Evolutionary conservation across 78 protist species (phyloP), one percentile per base, ranked within the genome.

Genomic region (Dictyostelium purpureum): DNA sequence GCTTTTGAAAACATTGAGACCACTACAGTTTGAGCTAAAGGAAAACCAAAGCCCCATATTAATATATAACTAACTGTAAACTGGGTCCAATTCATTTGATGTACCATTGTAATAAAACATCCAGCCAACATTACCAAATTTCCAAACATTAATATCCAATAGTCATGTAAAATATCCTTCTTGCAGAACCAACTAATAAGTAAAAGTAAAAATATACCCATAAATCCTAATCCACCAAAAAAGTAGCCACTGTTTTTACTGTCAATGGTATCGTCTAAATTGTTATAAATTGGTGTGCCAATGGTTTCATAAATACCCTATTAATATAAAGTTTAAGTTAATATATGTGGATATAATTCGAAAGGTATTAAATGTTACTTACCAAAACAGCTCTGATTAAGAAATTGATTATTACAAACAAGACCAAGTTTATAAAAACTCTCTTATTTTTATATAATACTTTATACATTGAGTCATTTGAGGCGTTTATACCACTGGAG

Each of bases 1-100:
- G 33, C 43, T 38, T 77, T 77, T 7, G 83, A 77, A 56, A 77
- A 77, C 83, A 77, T 77, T 35, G 83, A 77, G 19, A 77, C 69
- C 6, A 77, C 69, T 1, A 77, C 83, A 0, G 83, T 77, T 56
- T 77, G 83, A n/a, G 83, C 67, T 3, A 77, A 63, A 2, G 83
- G 35, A 31, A 54, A 77, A 77, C 83, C 83, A 38, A 77, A 19
- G 10, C 65, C 83, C 83, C 83, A 77, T 54, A 77, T 56, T 6
- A 63, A 56, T 4, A 77, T 56, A 24, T 73, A 56, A 12, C 83
- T 70, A 56, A 77, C 21, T 37, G 56, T 40, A 35, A 77, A 77
- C 11, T 51, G 40, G 21, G 0, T 16, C 73, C 65, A 56, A 56
- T 31, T 56, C 16, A 56, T 33, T 24, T 54, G 70, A 28, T 35